A percentile compares a stretch with the other conserved stretches of the same genome.
Evolutionary conservation across 768 basidiomycete genomes (phyloP).

Genomic region (Pleurotus tuoliensis): DNA sequence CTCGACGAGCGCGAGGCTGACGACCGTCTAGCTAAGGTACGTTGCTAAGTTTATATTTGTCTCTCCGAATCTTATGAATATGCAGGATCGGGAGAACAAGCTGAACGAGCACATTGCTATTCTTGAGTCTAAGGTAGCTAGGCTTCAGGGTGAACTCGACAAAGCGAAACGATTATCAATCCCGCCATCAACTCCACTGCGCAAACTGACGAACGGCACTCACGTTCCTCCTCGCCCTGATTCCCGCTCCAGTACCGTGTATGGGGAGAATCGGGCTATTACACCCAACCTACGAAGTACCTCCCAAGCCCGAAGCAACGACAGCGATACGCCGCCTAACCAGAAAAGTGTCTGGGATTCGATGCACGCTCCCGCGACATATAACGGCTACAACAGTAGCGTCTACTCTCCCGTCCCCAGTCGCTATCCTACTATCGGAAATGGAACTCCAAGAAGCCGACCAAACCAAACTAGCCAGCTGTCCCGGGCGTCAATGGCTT

Average conservation of each 20-base stretch:
- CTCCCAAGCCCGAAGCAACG: constrained; percentile 30
- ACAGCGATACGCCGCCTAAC: constrained; percentile 46
- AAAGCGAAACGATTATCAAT: constrained; percentile 34
- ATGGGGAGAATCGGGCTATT: constrained; percentile 44
- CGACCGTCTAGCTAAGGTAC: constrained; percentile 63
- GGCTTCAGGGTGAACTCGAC: constrained; percentile 56
- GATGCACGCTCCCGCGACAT: constrained; percentile 43
- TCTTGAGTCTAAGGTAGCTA: constrained; percentile 57
- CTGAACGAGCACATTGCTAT: constrained; percentile 61
- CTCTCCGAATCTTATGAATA: too few relatives aligned
- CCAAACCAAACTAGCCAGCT: constrained; percentile 19
- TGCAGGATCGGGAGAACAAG: constrained; percentile 68
- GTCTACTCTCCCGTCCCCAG: constrained; percentile 28
- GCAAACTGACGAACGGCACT: constrained; percentile 37
- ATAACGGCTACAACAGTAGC: constrained; percentile 18
- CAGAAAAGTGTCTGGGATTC: constrained; percentile 69
- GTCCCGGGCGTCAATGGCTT: constrained; percentile 35
- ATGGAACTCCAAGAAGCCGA: constrained; percentile 30
- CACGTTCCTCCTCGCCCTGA: constrained; percentile 61
- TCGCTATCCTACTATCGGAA: constrained; percentile 31
- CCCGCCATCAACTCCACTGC: constrained; percentile 28
- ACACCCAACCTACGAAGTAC: constrained; percentile 42
- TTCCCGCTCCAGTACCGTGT: constrained; percentile 67
- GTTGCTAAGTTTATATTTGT: not conserved
- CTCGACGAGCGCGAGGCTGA: constrained; percentile 75